Evolutionary conservation across 1,139 yeast genomes (phyloP).

Genomic region (Lodderomyces orthopsilosis): DNA sequence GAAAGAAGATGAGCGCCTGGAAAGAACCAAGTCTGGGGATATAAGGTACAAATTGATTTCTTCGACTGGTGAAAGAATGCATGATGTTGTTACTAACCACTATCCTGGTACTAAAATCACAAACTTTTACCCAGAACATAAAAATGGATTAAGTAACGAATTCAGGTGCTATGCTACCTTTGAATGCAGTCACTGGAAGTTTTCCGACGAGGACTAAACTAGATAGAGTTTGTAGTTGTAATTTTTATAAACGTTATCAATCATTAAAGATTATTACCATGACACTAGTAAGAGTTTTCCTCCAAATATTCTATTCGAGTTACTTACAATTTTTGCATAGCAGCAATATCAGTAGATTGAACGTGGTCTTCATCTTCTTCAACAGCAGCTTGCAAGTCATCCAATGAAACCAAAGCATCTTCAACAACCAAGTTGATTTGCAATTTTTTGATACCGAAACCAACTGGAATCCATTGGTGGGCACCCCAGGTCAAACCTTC

Average conservation of each 20-base stretch:
- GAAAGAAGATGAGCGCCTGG: slow-evolving; percentile 26
- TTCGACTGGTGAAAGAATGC: slow-evolving; percentile 90
- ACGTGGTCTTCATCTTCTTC: slow-evolving; percentile 99
- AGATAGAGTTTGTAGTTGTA: no score
- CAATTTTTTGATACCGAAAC: slow-evolving; percentile 99
- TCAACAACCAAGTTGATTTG: slow-evolving; percentile 98
- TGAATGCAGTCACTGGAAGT: slow-evolving; percentile 47
- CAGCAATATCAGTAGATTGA: slow-evolving; percentile 97
- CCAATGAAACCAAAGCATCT: slow-evolving; percentile 93
- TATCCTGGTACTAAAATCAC: slow-evolving; percentile 70
- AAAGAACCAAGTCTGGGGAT: slow-evolving; percentile 38
- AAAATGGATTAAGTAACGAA: slow-evolving; percentile 83
- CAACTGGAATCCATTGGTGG: slow-evolving; percentile 92
- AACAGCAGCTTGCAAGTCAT: slow-evolving; percentile 77
- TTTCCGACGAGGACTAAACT: slow-evolving; percentile 6
- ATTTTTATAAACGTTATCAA: background rate
- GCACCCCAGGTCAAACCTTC: slow-evolving; percentile 99
- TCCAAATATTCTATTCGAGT: slow-evolving; percentile 3
- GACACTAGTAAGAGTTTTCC: background rate
- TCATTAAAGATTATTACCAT: background rate
- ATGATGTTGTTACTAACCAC: slow-evolving; percentile 48
- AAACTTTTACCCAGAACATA: slow-evolving; percentile 72
- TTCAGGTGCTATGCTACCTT: slow-evolving; percentile 81
- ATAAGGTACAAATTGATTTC: slow-evolving; percentile 55
- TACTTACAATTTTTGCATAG: slow-evolving; percentile 92